Conservation (phyloP, 1,284 basidiomycete genomes). For the Mycosarcoma maydis region DNA sequence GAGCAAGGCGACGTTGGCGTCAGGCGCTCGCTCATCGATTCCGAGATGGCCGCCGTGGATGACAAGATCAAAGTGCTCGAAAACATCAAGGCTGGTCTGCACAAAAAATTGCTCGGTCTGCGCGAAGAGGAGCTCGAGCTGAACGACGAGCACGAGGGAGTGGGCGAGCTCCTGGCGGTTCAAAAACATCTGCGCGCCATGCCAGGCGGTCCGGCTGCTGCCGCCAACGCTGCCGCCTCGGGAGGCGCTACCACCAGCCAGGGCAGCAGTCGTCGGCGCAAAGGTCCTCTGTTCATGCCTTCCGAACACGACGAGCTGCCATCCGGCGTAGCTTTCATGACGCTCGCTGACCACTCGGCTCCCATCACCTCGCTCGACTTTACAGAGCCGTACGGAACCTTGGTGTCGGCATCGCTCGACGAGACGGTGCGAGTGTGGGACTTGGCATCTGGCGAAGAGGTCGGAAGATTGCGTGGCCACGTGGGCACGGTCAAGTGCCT, state of each 20-base stretch:
- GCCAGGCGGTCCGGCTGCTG: slow-evolving; percentile 62
- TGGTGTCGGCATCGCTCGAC: slow-evolving; percentile 79
- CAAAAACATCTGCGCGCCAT: slow-evolving; percentile 61
- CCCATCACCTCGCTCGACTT: slow-evolving; percentile 92
- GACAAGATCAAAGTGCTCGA: slow-evolving; percentile 75
- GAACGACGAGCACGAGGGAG: slow-evolving; percentile 75
- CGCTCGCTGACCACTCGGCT: slow-evolving; percentile 80
- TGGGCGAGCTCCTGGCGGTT: slow-evolving; percentile 58
- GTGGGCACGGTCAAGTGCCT: slow-evolving; percentile 78
- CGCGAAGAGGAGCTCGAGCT: slow-evolving; percentile 96
- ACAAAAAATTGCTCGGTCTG: slow-evolving; percentile 82
- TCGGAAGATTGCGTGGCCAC: slow-evolving; percentile 62
- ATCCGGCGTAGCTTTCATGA: slow-evolving; percentile 95
- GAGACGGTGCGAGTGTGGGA: slow-evolving; percentile 83
- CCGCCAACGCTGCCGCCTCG: slow-evolving; percentile 41
- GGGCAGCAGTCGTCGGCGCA: slow-evolving; percentile 50
- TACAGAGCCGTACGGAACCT: slow-evolving; percentile 92
- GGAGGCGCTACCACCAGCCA: slow-evolving; percentile 34
- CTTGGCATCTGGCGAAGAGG: slow-evolving; percentile 73
- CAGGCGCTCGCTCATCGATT: slow-evolving; percentile 46
- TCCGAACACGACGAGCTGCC: slow-evolving; percentile 97
- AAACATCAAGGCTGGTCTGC: slow-evolving; percentile 80
- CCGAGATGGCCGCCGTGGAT: slow-evolving; percentile 52
- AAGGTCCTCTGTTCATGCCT: slow-evolving; percentile 85
- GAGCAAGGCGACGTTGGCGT: slow-evolving; percentile 61